Percentiles rank a stretch among this genome's conserved stretches.
These are phyloP conservation scores for Zoysia pacifica DNA, from an alignment of 176 grass and related monocot species.

Conservation along the genomic window DNA sequence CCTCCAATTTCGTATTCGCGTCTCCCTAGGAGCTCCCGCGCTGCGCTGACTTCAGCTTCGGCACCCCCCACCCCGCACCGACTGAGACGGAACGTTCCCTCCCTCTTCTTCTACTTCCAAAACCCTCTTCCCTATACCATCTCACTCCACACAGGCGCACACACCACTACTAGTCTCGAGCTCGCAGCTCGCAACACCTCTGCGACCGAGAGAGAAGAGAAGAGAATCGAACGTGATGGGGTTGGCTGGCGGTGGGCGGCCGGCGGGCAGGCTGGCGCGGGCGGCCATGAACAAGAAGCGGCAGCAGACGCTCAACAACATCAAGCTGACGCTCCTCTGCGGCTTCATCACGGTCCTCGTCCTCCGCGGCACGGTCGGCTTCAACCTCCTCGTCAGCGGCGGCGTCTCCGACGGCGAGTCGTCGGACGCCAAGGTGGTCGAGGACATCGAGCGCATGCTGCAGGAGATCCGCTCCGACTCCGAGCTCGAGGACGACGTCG, in stretches of 20 bases:
- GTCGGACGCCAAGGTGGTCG: constrained; percentile 47
- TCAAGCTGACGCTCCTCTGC: constrained; percentile 74
- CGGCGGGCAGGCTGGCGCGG: constrained; percentile 7
- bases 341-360: constrained; percentile 72
- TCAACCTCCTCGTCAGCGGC: constrained; percentile 41
- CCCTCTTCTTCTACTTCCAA: not conserved
- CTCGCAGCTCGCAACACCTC: not conserved
- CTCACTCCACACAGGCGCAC: not conserved
- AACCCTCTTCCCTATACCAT: not conserved
- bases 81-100: constrained; percentile 3
- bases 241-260: constrained; percentile 29
- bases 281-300: constrained; percentile 8
- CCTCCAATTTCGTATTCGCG: not conserved
- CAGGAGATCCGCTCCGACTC: constrained; percentile 70
- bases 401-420: not conserved
- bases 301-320: constrained; percentile 57
- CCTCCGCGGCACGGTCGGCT: constrained; percentile 63
- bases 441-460: constrained; percentile 74
- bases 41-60: constrained; percentile 5
- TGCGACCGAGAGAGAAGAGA: not conserved
- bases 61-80: no score
- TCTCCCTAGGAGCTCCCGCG: constrained; percentile 21
- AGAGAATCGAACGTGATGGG: constrained; percentile 1
- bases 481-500: constrained; percentile 42
- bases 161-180: not conserved